These are phyloP conservation scores for Cercospora sesami DNA, from an alignment of 2,329 filamentous ascomycete genomes.

Conservation along the genomic window DNA sequence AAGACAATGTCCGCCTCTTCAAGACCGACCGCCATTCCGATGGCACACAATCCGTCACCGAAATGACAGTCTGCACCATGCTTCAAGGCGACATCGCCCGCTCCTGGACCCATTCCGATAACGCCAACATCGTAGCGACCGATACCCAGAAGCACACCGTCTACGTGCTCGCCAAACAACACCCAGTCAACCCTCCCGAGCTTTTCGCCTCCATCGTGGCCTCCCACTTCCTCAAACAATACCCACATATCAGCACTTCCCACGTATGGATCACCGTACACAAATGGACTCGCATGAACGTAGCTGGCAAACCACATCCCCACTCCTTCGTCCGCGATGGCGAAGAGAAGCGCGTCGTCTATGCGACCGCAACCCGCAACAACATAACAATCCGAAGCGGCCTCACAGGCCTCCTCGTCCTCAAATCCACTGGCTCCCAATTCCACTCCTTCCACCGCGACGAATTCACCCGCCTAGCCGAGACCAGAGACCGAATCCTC, in stretches of 20 bases:
- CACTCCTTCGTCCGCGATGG: constrained; percentile 94
- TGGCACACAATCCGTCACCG: constrained; percentile 79
- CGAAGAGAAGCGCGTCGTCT: constrained; percentile 79
- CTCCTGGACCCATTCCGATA: constrained; percentile 89
- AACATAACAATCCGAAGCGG: constrained; percentile 73
- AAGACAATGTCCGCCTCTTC: constrained; percentile 98
- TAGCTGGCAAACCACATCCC: constrained; percentile 87
- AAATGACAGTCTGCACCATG: constrained; percentile 92
- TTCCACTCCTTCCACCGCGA: constrained; percentile 94
- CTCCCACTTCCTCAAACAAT: constrained; percentile 83
- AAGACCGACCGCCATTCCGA: constrained; percentile 84
- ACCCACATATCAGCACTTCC: constrained; percentile 82
- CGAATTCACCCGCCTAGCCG: constrained; percentile 85
- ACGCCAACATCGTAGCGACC: constrained; percentile 91
- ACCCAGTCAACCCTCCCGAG: constrained; percentile 90
- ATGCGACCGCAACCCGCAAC: constrained; percentile 66
- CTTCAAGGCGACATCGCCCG: constrained; percentile 89
- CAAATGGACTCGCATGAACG: constrained; percentile 84
- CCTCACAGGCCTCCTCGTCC: constrained; percentile 74
- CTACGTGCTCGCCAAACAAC: constrained; percentile 91
- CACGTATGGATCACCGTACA: constrained; percentile 81
- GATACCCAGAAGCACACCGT: constrained; percentile 94
- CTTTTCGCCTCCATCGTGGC: constrained; percentile 83
- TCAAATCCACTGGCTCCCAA: constrained; percentile 94
- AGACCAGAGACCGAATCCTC: constrained; percentile 93